A percentile compares a stretch with the other conserved stretches of the same genome.
These are phyloP conservation scores for Fusarium sp. DNA, from an alignment of 2,329 filamentous ascomycete species.

Conservation along the genomic window DNA sequence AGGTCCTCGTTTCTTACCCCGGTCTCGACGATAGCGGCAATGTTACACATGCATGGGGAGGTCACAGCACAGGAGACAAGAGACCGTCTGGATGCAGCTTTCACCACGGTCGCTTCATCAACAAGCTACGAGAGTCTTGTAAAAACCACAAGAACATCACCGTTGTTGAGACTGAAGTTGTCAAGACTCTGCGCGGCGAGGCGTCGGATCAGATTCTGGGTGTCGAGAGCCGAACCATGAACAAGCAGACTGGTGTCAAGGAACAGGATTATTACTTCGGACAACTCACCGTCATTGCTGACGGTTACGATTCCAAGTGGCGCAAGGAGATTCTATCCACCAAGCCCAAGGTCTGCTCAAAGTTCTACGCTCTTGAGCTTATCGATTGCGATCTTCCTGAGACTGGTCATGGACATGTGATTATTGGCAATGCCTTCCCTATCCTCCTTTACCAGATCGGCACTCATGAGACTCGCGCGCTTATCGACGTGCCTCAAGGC, in stretches of 20 bases:
- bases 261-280: slow-evolving; percentile 85
- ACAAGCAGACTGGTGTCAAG: slow-evolving; percentile 68
- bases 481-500: slow-evolving; percentile 88
- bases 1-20: slow-evolving; percentile 85
- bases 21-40: slow-evolving; percentile 64
- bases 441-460: slow-evolving; percentile 97
- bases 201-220: slow-evolving; percentile 81
- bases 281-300: slow-evolving; percentile 86
- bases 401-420: slow-evolving; percentile 84
- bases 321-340: slow-evolving; percentile 80
- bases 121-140: slow-evolving; percentile 81
- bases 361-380: slow-evolving; percentile 94
- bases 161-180: slow-evolving; percentile 90
- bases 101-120: slow-evolving; percentile 95
- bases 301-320: slow-evolving; percentile 94
- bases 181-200: slow-evolving; percentile 78
- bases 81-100: slow-evolving; percentile 81
- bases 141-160: slow-evolving; percentile 84
- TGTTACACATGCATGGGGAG: slow-evolving; percentile 55
- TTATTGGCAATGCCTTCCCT: slow-evolving; percentile 81
- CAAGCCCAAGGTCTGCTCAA: slow-evolving; percentile 91
- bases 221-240: slow-evolving; percentile 78
- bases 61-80: slow-evolving; percentile 53
- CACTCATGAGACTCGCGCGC: slow-evolving; percentile 88
- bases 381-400: slow-evolving; percentile 86